Evolutionary conservation across 2,329 filamentous ascomycete genomes (phyloP).

Genomic region (Colletotrichum eleusines): DNA sequence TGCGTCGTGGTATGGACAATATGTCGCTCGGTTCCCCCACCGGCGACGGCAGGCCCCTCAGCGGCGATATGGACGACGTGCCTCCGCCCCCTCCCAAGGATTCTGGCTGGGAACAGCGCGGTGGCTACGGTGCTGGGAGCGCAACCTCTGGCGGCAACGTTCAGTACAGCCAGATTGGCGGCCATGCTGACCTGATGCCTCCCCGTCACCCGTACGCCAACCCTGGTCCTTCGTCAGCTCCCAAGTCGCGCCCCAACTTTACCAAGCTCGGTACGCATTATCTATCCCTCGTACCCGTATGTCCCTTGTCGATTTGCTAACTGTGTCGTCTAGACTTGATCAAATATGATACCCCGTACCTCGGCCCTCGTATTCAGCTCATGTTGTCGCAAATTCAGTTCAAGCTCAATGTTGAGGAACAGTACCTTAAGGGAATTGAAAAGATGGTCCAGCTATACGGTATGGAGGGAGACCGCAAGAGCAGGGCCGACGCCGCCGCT

Average conservation of each 20-base stretch:
- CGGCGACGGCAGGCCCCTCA: slow-evolving; percentile 57
- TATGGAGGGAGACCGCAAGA: slow-evolving; percentile 97
- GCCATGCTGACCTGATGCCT: slow-evolving; percentile 81
- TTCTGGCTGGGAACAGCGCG: slow-evolving; percentile 48
- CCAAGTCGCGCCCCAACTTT: slow-evolving; percentile 87
- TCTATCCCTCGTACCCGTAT: neutral
- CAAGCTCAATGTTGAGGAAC: slow-evolving; percentile 98
- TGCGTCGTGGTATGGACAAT: slow-evolving; percentile 78
- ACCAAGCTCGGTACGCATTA: slow-evolving; percentile 86
- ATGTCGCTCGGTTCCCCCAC: slow-evolving; percentile 71
- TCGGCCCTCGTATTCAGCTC: slow-evolving; percentile 96
- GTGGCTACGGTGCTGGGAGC: slow-evolving; percentile 58
- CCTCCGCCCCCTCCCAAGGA: slow-evolving; percentile 83
- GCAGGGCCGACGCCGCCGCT: slow-evolving; percentile 90
- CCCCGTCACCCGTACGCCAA: slow-evolving; percentile 83
- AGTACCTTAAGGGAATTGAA: slow-evolving; percentile 98
- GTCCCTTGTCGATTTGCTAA: slow-evolving; percentile 26
- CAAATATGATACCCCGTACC: slow-evolving; percentile 96
- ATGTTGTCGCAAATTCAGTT: slow-evolving; percentile 99
- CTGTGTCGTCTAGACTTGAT: slow-evolving; percentile 79
- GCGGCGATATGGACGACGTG: slow-evolving; percentile 60
- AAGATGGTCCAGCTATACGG: slow-evolving; percentile 99
- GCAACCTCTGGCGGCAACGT: slow-evolving; percentile 73
- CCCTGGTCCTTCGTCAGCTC: slow-evolving; percentile 74
- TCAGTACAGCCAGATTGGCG: slow-evolving; percentile 69